Evolutionary conservation across 1,284 basidiomycete genomes (phyloP).

Genomic region (Pseudozyma tsukubaensis): DNA sequence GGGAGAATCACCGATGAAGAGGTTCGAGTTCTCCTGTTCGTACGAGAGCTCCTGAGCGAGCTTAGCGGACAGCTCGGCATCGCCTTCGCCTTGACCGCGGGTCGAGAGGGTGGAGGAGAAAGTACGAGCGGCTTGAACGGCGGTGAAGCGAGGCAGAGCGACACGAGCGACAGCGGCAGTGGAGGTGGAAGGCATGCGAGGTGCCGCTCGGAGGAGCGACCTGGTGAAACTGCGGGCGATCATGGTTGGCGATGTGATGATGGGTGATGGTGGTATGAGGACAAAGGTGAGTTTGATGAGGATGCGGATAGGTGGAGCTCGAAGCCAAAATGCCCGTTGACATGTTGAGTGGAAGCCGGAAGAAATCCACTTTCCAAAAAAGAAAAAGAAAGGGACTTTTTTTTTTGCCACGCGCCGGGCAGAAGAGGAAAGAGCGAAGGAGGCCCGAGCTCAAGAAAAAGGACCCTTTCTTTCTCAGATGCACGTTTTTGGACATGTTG

Average conservation of each 20-base stretch:
- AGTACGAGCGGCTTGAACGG: neutral
- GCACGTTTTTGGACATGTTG: neutral
- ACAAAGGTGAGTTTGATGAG: neutral
- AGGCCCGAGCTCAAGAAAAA: conserved; percentile 6
- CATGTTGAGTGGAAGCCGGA: conserved; percentile 13
- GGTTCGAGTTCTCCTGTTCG: conserved; percentile 75
- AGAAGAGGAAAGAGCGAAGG: neutral
- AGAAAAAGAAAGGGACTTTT: neutral
- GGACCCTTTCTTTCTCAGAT: neutral
- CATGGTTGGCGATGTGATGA: conserved; percentile 2
- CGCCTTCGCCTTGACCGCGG: conserved; percentile 72
- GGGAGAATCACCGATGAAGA: conserved; percentile 51
- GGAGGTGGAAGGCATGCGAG: conserved; percentile 6
- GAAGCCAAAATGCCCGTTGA: conserved; percentile 10
- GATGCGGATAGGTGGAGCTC: conserved; percentile 15
- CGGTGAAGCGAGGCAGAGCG: conserved; percentile 1
- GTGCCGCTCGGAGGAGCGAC: conserved; percentile 18
- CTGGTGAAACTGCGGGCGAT: conserved; percentile 28
- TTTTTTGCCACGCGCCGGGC: neutral
- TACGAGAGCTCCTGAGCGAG: conserved; percentile 85
- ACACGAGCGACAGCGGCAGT: conserved; percentile 6
- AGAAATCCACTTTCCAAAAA: conserved; percentile 10
- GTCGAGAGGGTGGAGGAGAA: conserved; percentile 17
- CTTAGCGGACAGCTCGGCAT: conserved; percentile 79
- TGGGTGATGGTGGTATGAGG: conserved; percentile 3